A percentile compares a stretch with the other conserved stretches of the same genome.
phyloP scores from a whole-genome alignment of 1,284 basidiomycete genomes.

The Rhodotorula sp. region DNA sequence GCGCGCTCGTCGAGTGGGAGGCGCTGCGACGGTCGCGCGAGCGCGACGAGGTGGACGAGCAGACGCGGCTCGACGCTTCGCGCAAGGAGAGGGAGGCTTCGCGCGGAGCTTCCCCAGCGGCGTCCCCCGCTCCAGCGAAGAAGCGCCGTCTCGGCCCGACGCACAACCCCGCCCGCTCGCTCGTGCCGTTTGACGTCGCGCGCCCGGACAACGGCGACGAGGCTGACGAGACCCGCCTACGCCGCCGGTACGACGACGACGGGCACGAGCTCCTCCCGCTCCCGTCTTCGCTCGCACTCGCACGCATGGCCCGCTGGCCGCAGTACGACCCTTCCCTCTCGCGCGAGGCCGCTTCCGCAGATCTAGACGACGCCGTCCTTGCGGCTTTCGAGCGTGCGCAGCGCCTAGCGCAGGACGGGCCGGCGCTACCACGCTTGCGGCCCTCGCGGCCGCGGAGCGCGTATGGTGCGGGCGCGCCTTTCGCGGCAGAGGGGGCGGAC shows the following conservation, averaged over 20 bases:
- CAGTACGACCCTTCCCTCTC: neutral
- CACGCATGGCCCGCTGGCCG: conserved; percentile 27
- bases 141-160: neutral
- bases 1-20: conserved; percentile 29
- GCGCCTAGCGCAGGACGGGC: neutral
- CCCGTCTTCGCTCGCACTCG: conserved; percentile 5
- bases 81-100: too few relatives aligned
- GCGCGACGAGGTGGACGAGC: conserved; percentile 3
- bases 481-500: neutral
- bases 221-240: neutral
- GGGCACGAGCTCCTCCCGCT: conserved; percentile 11
- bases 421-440: neutral
- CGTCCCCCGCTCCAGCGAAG: neutral
- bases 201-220: neutral
- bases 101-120: too few relatives aligned
- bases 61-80: neutral
- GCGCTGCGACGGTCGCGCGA: neutral
- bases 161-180: neutral
- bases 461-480: conserved; percentile 10
- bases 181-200: neutral
- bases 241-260: conserved; percentile 2
- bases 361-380: conserved; percentile 1
- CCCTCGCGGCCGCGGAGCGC: conserved; percentile 4
- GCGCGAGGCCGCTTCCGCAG: neutral
- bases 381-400: neutral